Evolutionary conservation across 2,329 filamentous ascomycete species (phyloP).

Genomic region (Tympanopsis confertula): DNA sequence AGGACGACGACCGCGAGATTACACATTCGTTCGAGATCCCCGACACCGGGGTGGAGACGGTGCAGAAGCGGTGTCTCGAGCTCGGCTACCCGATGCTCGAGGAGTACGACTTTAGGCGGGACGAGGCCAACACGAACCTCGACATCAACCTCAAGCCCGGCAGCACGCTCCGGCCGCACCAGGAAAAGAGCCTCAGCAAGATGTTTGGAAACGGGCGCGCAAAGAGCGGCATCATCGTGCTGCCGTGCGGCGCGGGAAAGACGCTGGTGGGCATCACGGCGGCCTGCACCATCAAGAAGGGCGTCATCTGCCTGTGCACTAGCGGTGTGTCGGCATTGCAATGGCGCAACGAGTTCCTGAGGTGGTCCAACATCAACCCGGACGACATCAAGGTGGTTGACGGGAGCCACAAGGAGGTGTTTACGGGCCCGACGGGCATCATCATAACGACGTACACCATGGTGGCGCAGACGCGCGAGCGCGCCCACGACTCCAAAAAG

Average conservation of each 20-base stretch:
- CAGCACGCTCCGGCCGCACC: constrained; percentile 73
- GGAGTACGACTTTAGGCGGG: constrained; percentile 94
- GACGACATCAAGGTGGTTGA: constrained; percentile 92
- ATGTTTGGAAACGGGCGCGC: constrained; percentile 99
- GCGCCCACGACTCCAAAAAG: constrained; percentile 86
- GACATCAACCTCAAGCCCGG: constrained; percentile 86
- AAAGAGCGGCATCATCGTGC: constrained; percentile 91
- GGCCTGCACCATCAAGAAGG: constrained; percentile 95
- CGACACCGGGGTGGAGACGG: constrained; percentile 69
- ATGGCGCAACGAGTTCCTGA: constrained; percentile 91
- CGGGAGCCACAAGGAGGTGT: constrained; percentile 77
- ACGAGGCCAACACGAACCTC: constrained; percentile 76
- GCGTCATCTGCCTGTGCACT: constrained; percentile 86
- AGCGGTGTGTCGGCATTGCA: constrained; percentile 97
- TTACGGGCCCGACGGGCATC: constrained; percentile 82
- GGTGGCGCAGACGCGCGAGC: constrained; percentile 82
- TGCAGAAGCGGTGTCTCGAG: constrained; percentile 80
- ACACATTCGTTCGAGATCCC: constrained; percentile 90
- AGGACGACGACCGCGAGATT: constrained; percentile 74
- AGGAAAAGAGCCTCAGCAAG: constrained; percentile 94
- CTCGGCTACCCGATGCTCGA: constrained; percentile 81
- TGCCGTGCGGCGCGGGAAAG: constrained; percentile 94
- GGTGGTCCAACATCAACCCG: constrained; percentile 83
- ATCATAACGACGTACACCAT: constrained; percentile 98
- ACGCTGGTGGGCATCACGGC: constrained; percentile 94